Evolutionary conservation across 2,329 filamentous ascomycete species (phyloP).

Genomic region (Aspergillus ruber): DNA sequence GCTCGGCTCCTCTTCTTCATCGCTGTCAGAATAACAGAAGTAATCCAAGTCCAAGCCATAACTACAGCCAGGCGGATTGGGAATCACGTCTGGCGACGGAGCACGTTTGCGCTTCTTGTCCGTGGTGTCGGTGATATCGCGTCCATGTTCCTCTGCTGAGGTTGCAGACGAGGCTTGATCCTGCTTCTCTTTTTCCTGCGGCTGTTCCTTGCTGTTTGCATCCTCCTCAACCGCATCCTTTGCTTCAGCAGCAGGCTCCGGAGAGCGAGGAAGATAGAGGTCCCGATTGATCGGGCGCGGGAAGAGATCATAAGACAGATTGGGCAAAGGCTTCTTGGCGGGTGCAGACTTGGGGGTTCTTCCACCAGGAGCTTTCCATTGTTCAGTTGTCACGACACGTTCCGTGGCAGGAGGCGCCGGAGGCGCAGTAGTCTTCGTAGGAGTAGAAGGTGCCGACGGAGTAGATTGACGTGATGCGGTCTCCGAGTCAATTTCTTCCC

Average conservation of each 20-base stretch:
- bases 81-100: conserved; percentile 36
- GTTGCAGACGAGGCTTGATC: neutral
- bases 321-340: conserved; percentile 11
- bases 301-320: conserved; percentile 23
- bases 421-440: too few species aligned
- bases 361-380: neutral
- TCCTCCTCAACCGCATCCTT: neutral
- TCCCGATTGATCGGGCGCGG: conserved; percentile 18
- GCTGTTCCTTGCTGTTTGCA: neutral
- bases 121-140: neutral
- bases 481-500: neutral
- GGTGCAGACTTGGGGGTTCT: neutral
- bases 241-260: neutral
- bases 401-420: too few species aligned
- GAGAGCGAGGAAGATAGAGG: conserved; percentile 10
- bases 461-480: neutral
- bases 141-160: neutral
- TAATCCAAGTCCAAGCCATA: conserved; percentile 38
- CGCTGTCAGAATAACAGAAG: conserved; percentile 29
- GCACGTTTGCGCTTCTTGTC: conserved; percentile 35
- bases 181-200: neutral
- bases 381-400: too few species aligned
- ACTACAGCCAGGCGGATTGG: conserved; percentile 34
- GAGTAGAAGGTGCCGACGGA: neutral
- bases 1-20: conserved; percentile 17